Percentiles rank a stretch among this genome's conserved stretches.
Evolutionary conservation across 768 basidiomycete genomes (phyloP).

Genomic region (Boletus edulis): DNA sequence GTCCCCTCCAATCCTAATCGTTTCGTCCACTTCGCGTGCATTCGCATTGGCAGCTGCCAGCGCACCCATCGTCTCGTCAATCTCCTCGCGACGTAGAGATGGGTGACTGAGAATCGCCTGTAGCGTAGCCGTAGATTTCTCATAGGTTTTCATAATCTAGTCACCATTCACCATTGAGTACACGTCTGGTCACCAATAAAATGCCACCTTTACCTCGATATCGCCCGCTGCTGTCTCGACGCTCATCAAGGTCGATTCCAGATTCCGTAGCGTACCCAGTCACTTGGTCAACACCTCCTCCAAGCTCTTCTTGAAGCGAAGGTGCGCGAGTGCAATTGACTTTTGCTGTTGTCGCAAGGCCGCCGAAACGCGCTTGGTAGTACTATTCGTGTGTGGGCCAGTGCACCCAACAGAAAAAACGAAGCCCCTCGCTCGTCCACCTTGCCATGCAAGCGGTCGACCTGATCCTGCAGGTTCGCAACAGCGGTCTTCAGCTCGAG

Average conservation of each 20-base stretch:
- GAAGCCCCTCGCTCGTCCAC: slow-evolving; percentile 62
- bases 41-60: slow-evolving; percentile 81
- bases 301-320: slow-evolving; percentile 79
- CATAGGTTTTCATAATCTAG: slow-evolving; percentile 85
- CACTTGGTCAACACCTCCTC: slow-evolving; percentile 78
- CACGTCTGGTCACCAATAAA: neutral
- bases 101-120: slow-evolving; percentile 77
- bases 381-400: slow-evolving; percentile 40
- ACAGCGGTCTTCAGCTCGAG: slow-evolving; percentile 77
- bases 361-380: slow-evolving; percentile 58
- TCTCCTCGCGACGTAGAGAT: slow-evolving; percentile 67
- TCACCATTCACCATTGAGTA: neutral
- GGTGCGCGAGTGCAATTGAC: slow-evolving; percentile 65
- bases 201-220: slow-evolving; percentile 60
- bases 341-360: slow-evolving; percentile 73
- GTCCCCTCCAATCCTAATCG: slow-evolving; percentile 66
- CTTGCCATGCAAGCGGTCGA: slow-evolving; percentile 63
- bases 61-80: slow-evolving; percentile 87
- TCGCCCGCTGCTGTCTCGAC: slow-evolving; percentile 91
- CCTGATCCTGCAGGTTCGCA: slow-evolving; percentile 61
- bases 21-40: slow-evolving; percentile 79
- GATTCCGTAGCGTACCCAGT: slow-evolving; percentile 65
- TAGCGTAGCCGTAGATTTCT: slow-evolving; percentile 78
- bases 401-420: neutral
- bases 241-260: slow-evolving; percentile 72